phyloP scores from a whole-genome alignment of 345 rosid genomes.

The Balakata baccata region DNA sequence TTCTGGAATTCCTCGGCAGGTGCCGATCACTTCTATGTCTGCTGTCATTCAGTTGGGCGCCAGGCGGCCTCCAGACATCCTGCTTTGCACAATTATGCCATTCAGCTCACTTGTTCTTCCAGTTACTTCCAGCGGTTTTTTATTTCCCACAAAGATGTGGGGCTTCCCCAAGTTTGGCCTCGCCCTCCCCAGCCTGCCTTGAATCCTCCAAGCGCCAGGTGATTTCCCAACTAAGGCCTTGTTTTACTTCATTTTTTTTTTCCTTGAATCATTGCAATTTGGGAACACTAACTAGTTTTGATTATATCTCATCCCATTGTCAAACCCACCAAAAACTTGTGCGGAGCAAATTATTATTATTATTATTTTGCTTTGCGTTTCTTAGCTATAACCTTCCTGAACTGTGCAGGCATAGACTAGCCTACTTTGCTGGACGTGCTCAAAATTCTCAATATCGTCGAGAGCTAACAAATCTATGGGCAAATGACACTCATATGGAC shows the following conservation, averaged over 20 bases:
- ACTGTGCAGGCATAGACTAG: conserved; percentile 36
- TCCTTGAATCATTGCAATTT: too few relatives aligned
- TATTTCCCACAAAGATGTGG: conserved; percentile 40
- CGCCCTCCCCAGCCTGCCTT: conserved; percentile 23
- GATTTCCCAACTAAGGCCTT: too few relatives aligned
- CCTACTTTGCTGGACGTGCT: conserved; percentile 37
- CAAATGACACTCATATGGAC: conserved; percentile 34
- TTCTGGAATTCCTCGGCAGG: conserved; percentile 46
- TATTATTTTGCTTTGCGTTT: too few relatives aligned
- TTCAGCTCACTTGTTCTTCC: conserved; percentile 44
- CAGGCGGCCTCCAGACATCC: conserved; percentile 32
- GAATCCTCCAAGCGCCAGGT: conserved; percentile 40
- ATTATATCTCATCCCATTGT: too few relatives aligned
- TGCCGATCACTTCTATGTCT: conserved; percentile 43
- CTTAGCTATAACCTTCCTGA: too few relatives aligned
- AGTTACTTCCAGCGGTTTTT: conserved; percentile 43
- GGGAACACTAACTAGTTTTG: too few relatives aligned
- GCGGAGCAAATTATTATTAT: too few relatives aligned
- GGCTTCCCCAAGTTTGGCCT: conserved; percentile 49
- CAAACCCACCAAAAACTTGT: too few relatives aligned
- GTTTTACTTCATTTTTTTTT: too few relatives aligned
- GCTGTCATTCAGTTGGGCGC: conserved; percentile 43
- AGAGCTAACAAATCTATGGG: conserved; percentile 32
- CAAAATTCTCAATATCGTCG: conserved; percentile 37
- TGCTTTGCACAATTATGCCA: conserved; percentile 31